Evolutionary conservation across 768 basidiomycete species (phyloP), one percentile per base, ranked within the genome.

Genomic region (Leccinellum rugosiceps): DNA sequence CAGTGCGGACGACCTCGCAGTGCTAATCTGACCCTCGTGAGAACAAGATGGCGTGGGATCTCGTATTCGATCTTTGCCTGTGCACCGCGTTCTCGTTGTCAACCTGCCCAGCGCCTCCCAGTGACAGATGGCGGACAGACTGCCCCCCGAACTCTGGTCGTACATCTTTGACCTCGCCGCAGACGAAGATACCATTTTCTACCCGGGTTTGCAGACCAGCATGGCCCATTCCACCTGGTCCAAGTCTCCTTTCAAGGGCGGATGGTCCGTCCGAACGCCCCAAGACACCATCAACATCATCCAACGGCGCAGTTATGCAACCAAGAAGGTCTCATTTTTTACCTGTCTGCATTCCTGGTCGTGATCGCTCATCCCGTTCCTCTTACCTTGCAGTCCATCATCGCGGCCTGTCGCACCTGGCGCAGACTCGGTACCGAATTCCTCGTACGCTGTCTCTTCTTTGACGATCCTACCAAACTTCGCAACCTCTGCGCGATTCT

Each of bases 71-170:
- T 31, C 31, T 31, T 31, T 21, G 10, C 11, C 4, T 19, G 19
- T 46, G 25, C 45, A 26, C 11, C 23, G 14, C 4, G 3, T 14
- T 21, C 45, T 25, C 25, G 4, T 25, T 25, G 25, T 25, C 19
- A 46, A 46, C 19, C 7, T 15, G 26, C 14, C 3, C 19, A 48
- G 25, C 25, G 25, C 25, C 4, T 25, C 25, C 25, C 25, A 25
- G 28, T 28, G 28, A 28, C 28, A 25, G 10, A 71, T 72, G 71
- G 68, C 68, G 0, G 58, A 71, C 0, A 69, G 79, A 46, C 77
- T 91, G 3, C 89, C 89, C 3, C 79, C 81, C 8, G 89, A 92
- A 74, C 75, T 92, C 3, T 85, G 84, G 82, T 77, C 80, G 1
- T 76, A 82, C 47, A 87, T 91, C 7, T 90, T 91, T 64, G 80